A percentile compares a stretch with the other conserved stretches of the same genome.
phyloP scores from a whole-genome alignment of 495 filamentous ascomycete genomes.

The Melanomma pulvis-pyrius region DNA sequence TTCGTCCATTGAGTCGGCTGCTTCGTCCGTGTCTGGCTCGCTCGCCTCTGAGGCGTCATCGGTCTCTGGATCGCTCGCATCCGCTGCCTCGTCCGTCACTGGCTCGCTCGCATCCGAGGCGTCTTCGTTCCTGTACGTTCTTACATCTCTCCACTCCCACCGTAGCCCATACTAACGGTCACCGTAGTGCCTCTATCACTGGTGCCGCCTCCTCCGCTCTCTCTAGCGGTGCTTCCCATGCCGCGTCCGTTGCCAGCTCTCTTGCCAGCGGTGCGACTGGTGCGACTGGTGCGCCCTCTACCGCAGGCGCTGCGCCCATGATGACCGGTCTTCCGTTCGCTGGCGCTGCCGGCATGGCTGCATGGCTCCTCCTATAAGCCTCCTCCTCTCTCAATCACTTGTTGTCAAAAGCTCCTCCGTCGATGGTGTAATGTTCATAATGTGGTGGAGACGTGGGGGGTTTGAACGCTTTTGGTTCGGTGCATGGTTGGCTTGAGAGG shows the following conservation, averaged over 20 bases:
- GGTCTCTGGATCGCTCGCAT: constrained; percentile 20
- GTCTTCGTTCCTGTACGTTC: constrained; percentile 27
- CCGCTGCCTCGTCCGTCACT: constrained; percentile 33
- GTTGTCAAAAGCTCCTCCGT: neutral
- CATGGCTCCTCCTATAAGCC: constrained; percentile 39
- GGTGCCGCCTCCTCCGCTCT: constrained; percentile 35
- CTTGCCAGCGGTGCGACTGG: neutral
- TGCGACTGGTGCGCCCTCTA: constrained; percentile 4
- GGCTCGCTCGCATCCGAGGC: constrained; percentile 42
- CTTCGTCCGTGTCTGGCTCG: too few species aligned
- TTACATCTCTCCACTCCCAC: neutral
- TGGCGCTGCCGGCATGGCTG: constrained; percentile 41
- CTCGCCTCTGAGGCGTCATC: constrained; percentile 23
- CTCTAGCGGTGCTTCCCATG: constrained; percentile 16
- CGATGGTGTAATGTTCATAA: constrained; percentile 28
- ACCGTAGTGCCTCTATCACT: constrained; percentile 31
- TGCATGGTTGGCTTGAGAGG: neutral
- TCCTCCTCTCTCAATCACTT: neutral
- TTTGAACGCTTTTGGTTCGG: neutral
- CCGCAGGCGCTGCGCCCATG: constrained; percentile 34
- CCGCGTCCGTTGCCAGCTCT: constrained; percentile 3
- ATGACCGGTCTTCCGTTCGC: constrained; percentile 36
- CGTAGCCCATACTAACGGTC: neutral
- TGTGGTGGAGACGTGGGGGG: neutral
- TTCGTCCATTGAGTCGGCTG: constrained; percentile 22